These are phyloP conservation scores for Nitzschia sp. DNA, from an alignment of 108 stramenopile genomes.

Conservation along the genomic window DNA sequence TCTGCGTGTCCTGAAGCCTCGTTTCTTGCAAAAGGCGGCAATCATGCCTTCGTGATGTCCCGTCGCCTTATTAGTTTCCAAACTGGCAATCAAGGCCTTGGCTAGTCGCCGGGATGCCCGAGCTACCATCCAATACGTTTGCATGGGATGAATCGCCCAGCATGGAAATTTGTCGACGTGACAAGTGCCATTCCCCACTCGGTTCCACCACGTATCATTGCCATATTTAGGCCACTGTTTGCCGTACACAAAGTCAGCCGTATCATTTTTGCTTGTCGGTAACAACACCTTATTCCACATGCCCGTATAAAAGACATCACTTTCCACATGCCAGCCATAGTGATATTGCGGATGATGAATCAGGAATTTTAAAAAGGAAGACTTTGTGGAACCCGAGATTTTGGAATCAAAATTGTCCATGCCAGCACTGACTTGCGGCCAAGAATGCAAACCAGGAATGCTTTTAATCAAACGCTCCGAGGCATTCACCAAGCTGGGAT, in stretches of 20 bases:
- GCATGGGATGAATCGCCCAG: not conserved
- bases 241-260: not conserved
- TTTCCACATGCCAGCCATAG: slow-evolving; percentile 3
- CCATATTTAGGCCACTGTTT: not conserved
- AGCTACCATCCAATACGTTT: slow-evolving; percentile 2
- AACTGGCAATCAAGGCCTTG: not conserved
- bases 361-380: slow-evolving; percentile 7
- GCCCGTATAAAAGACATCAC: slow-evolving; percentile 8
- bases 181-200: not conserved
- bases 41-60: not conserved
- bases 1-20: not conserved
- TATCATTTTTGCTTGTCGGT: not conserved
- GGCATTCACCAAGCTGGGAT: not conserved
- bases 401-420: slow-evolving; percentile 6
- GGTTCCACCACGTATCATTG: not conserved
- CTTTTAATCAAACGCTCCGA: not conserved
- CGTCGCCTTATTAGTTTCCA: not conserved
- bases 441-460: not conserved
- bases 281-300: slow-evolving; percentile 1
- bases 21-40: not conserved
- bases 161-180: not conserved
- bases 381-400: not conserved
- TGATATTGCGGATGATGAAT: not conserved
- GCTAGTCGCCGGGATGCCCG: not conserved
- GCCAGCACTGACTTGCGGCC: not conserved